phyloP scores from a whole-genome alignment of 2,329 filamentous ascomycete species.

The Colletotrichum cereale region DNA sequence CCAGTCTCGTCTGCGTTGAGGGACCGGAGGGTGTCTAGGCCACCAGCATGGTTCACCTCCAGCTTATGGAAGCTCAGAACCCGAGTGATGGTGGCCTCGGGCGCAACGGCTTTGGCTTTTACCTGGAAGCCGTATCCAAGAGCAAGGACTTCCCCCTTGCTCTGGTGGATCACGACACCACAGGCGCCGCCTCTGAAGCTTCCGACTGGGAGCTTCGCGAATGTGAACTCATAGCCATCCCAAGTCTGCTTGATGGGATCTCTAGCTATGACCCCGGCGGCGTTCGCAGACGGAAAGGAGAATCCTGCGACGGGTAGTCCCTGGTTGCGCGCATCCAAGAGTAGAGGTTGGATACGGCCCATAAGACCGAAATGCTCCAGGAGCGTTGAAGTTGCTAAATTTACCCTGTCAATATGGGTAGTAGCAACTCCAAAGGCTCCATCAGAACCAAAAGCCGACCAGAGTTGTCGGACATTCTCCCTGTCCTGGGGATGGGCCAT shows the following conservation, averaged over 20 bases:
- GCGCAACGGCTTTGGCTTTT: not conserved
- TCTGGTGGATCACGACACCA: not conserved
- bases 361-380: rapidly evolving
- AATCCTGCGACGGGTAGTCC: not conserved
- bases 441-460: slow-evolving; percentile 5
- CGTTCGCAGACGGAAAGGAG: not conserved
- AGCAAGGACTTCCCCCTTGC: not conserved
- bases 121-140: not conserved
- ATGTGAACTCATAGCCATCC: not conserved
- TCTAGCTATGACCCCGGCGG: not conserved
- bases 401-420: not conserved
- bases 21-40: not conserved
- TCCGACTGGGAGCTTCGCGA: not conserved
- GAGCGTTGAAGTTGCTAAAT: not conserved
- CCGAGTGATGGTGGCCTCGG: not conserved
- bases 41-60: not conserved
- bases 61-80: not conserved
- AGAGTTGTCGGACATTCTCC: not conserved
- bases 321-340: not conserved
- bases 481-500: not conserved
- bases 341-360: not conserved
- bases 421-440: not conserved
- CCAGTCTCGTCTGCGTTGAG: not conserved
- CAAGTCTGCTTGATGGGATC: not conserved
- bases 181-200: not conserved